Evolutionary conservation across 495 filamentous ascomycete genomes (phyloP), one percentile per base, ranked within the genome.

Genomic region (Penicillium salamii): DNA sequence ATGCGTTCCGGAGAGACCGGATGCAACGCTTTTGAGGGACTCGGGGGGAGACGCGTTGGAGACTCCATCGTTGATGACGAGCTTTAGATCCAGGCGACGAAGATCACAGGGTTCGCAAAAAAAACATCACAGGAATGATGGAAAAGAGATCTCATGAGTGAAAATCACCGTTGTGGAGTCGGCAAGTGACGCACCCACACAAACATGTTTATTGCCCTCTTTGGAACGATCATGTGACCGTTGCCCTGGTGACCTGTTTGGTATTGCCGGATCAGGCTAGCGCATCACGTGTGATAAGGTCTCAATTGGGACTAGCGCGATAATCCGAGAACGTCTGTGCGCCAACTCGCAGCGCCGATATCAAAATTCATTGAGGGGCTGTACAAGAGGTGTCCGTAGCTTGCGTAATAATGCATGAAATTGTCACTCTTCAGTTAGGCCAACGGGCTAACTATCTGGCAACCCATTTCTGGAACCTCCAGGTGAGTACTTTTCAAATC

Each of bases 381-480:
- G 23, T 12, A 32, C 19, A 26, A 8, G 13, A 20, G 9, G 21
- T 34, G 37, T 29, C 36, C 17, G 18, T 48, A 23, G 26, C 31
- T 44, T 45, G 14, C 32, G 20, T 38, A 20, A 57, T 26, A 7
- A 99, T 99, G 93, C 91, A 95, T 72, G 93, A 99, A 65, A 91
- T 97, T 50, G 78, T 99, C 48, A 96, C 93, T 1, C 71, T 97
- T 35, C 93, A 99, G 72, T 80, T 97, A 44, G 93, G 93, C 32
- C 89, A 96, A 58, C 83, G 85, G 62, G 88, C 85, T 59, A 99
- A 99, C 71, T 95, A 97, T 58, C 66, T 97, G 21, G 91, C 86
- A n/a, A 96, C 89, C 0, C 93, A 99, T 72, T 97, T 96, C 65
- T 99, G 95, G 95, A 99, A 99, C 58, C 77, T 90, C 21, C 92